Evolutionary conservation across 106 monocot species (phyloP).

Genomic region (Hemerocallis citrina): DNA sequence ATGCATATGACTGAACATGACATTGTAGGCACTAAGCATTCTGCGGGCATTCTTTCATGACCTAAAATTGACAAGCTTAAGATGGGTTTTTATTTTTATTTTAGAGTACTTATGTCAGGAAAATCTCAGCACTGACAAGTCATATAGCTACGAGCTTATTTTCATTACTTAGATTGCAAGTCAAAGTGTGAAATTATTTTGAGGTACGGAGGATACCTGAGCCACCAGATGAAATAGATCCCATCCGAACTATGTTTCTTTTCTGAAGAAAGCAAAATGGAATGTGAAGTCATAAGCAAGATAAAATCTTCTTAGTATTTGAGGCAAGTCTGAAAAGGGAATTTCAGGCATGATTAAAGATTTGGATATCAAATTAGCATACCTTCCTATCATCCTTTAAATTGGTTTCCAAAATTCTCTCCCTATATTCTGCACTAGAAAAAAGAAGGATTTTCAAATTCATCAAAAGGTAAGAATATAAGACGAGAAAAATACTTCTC

Average conservation of each 20-base stretch:
- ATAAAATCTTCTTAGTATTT: background rate
- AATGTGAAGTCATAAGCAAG: background rate
- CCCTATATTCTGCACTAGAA: conserved; percentile 31
- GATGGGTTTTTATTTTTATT: too few species aligned
- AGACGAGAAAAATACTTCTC: too few species aligned
- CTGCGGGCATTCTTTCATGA: too few species aligned
- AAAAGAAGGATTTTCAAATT: background rate
- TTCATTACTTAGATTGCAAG: too few species aligned
- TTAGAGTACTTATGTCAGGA: too few species aligned
- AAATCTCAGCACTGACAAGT: too few species aligned
- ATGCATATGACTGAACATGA: too few species aligned
- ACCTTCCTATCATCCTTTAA: conserved; percentile 43
- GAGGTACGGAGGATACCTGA: conserved; percentile 28
- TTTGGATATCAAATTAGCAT: conserved; percentile 5
- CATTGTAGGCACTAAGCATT: too few species aligned
- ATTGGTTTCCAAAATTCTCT: conserved; percentile 29
- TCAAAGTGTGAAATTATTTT: too few species aligned
- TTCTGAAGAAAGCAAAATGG: conserved; percentile 23
- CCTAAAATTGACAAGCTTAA: too few species aligned
- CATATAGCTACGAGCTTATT: too few species aligned
- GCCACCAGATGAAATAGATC: conserved; percentile 39
- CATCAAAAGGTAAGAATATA: background rate
- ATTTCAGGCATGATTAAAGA: background rate
- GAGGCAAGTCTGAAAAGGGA: conserved; percentile 1
- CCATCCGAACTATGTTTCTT: conserved; percentile 39